Evolutionary conservation across 1,284 basidiomycete genomes (phyloP).

Genomic region (Exobasidium rhododendri): DNA sequence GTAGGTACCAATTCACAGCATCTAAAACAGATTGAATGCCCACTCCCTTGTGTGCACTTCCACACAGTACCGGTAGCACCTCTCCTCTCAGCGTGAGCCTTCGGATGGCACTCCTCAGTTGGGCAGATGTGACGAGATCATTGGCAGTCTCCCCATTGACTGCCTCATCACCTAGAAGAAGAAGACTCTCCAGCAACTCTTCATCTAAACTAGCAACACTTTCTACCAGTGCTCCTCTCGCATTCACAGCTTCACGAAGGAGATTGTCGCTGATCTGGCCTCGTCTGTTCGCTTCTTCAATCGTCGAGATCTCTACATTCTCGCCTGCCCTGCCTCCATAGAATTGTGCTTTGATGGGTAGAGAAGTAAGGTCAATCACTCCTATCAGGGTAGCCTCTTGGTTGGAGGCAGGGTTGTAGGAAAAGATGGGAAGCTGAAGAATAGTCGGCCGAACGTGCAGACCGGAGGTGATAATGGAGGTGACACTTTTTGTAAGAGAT

Average conservation of each 20-base stretch:
- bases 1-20: slow-evolving; percentile 74
- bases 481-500: slow-evolving; percentile 68
- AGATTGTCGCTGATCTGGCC: slow-evolving; percentile 47
- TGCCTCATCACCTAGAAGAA: slow-evolving; percentile 23
- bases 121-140: slow-evolving; percentile 13
- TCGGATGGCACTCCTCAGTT: slow-evolving; percentile 62
- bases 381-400: slow-evolving; percentile 68
- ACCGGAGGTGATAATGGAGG: slow-evolving; percentile 66
- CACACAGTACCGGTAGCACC: slow-evolving; percentile 76
- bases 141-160: background rate
- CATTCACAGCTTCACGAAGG: slow-evolving; percentile 66
- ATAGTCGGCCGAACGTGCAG: slow-evolving; percentile 72
- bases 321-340: slow-evolving; percentile 47
- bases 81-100: slow-evolving; percentile 66
- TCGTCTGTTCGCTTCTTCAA: slow-evolving; percentile 14
- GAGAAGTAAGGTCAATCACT: slow-evolving; percentile 38
- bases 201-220: slow-evolving; percentile 76
- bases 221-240: slow-evolving; percentile 70
- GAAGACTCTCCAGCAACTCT: slow-evolving; percentile 68
- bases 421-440: slow-evolving; percentile 67
- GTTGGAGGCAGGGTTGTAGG: slow-evolving; percentile 69
- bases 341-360: slow-evolving; percentile 25
- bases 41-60: slow-evolving; percentile 74
- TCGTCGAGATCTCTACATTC: slow-evolving; percentile 16
- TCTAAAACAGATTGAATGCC: slow-evolving; percentile 78